These are phyloP conservation scores for Jamesozyma rosinii DNA, from an alignment of 805 yeast species.

Conservation along the genomic window DNA sequence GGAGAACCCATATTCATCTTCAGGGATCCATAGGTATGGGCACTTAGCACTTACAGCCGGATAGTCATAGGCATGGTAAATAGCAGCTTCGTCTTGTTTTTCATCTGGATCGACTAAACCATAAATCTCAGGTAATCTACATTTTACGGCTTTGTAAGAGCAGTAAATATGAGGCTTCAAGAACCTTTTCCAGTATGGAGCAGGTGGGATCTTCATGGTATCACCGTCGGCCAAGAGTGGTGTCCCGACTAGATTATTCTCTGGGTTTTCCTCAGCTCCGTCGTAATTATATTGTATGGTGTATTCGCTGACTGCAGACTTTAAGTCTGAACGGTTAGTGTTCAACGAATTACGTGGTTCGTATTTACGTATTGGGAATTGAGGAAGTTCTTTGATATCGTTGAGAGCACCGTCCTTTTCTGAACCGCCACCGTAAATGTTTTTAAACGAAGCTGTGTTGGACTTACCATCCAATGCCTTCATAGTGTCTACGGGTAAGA, in stretches of 20 bases:
- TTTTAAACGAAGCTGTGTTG: constrained; percentile 45
- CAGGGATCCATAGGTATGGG: constrained; percentile 88
- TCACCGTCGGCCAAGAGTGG: constrained; percentile 66
- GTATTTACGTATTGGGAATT: constrained; percentile 24
- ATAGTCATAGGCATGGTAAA: constrained; percentile 58
- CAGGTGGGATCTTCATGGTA: constrained; percentile 24
- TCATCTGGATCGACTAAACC: constrained; percentile 41
- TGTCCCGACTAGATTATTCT: constrained; percentile 28
- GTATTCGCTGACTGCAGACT: constrained; percentile 12
- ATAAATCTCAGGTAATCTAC: constrained; percentile 51
- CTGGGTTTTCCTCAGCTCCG: constrained; percentile 6
- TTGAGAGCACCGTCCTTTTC: constrained; percentile 1
- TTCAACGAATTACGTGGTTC: constrained; percentile 10
- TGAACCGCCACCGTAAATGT: constrained; percentile 22
- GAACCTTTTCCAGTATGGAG: constrained; percentile 40
- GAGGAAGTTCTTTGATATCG: constrained; percentile 25
- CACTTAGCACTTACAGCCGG: constrained; percentile 64
- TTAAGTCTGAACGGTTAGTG: constrained; percentile 1
- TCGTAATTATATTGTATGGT: constrained; percentile 17
- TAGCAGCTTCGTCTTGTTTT: constrained; percentile 29
- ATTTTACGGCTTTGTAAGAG: constrained; percentile 40
- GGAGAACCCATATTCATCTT: constrained; percentile 79
- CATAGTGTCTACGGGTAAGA: constrained; percentile 66
- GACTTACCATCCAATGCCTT: constrained; percentile 63
- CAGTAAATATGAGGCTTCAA: constrained; percentile 48